Evolutionary conservation across 768 basidiomycete species (phyloP), one percentile per base, ranked within the genome.

Genomic region (Mycena leptocephala): DNA sequence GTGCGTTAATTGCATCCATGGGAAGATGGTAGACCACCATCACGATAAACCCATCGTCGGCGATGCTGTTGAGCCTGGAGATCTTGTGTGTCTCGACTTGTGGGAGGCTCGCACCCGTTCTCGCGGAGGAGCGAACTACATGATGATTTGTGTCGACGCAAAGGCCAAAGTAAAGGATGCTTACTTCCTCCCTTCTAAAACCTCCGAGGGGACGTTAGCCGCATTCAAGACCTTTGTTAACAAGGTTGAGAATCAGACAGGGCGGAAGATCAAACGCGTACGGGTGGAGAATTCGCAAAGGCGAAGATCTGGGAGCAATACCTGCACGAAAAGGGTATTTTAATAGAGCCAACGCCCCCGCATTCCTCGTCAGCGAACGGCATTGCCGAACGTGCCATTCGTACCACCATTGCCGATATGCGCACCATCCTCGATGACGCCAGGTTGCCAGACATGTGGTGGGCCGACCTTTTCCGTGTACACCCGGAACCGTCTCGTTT

Each of bases 291-390:
- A 70, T 84, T 51, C n/a, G 76, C 37, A 14, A 63, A 64, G 37
- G 37, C 28, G 75, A 13, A 35, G 20, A 33, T 61, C 33, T 66
- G 43, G 43, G 8, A 18, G 18, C 14, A 51, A 4, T 66, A 16
- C 2, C 22, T 46, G 4, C 18, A 32, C 2, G 28, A 16, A 1
- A n/a, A 33, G 8, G 64, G 64, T 4, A 66, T 66, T 4, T 30
- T 51, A 5, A 18, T 9, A 4, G 46, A 66, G 64, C 16, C 32
- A 10, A 66, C 64, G 18, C 24, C 75, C 10, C 82, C 82, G 6
- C 61, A 83, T 48, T 77, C 80, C 1, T 82, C 82, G 16, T 63
- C 79, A 24, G 80, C 82, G 30, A 84, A 85, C 28, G 82, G 84
- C 0, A 35, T 83, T 0, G 80, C 80, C 0, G 80, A 84, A 65